Base-by-base conservation (phyloP, 2,329 filamentous ascomycete genomes). In the Fusarium sp. region DNA sequence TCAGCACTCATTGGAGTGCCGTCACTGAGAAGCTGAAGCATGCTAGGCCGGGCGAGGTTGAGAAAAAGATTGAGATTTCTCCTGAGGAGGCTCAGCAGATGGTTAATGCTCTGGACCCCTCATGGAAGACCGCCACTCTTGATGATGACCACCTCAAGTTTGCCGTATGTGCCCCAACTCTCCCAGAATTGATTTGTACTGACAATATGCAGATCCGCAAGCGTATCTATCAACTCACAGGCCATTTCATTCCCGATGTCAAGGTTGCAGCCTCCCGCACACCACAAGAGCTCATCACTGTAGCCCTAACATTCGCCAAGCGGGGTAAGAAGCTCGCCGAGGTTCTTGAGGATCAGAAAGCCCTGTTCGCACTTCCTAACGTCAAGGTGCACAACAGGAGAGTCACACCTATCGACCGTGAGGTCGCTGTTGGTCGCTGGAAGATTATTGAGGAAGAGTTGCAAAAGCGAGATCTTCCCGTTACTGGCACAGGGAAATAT, bases 161-260 rank as follows among this genome's bases (percentile, higher is more conserved):
- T 84, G 90, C 91, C 64, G 93, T 96, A 88, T 72, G 91, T 86
- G 68, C 42, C 24, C 13, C 39, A 30, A 53, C 13, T 38, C n/a
- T 10, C 7, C 9, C 31, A 35, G 5, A 16, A 26, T 30, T 51
- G 3, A 33, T 14, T 1, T 18, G 13, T 36, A 54, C 73, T 78
- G 65, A 79, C 65, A 72, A 47, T 9, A 24, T n/a, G 28, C 74
- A 98, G 95, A 87, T 96, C 73, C 85, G 91, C 77, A 97, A 97
- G 84, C 91, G 94, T 66, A 85, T 95, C 69, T 90, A 92, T 80
- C 93, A 96, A 80, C 86, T 97, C 68, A 95, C 92, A n/a, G 93
- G 94, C 68, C 89, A 91, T 69, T 88, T 90, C 66, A 86, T 97
- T 73, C 86, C 92, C 22, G 95, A 98, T 82, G 85, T 89, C 51